Base-by-base conservation (phyloP, 768 basidiomycete genomes). In the Hemileccinum impolitum region DNA sequence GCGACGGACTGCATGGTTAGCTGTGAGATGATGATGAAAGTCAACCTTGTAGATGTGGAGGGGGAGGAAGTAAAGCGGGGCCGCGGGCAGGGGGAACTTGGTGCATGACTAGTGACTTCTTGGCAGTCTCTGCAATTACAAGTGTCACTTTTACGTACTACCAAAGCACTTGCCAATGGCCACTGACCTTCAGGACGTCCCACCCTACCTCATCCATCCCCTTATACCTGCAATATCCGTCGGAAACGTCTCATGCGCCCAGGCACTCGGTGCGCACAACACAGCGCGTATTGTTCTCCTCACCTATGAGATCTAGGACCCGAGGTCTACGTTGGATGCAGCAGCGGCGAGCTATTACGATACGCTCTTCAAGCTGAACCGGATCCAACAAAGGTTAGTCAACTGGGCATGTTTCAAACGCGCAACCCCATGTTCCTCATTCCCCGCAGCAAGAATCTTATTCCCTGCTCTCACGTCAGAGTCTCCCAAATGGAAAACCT, bases 271-370 rank as follows among this genome's bases (percentile, higher is more conserved):
- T 82, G 51, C 43, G 72, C 57, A 40, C 18, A 25, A 4, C 1
- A 23, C 26, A 28, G 2, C 31, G 5, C 14, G 1, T 25, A 4
- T 42, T 6, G 18, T 40, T 47, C 4, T 23, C 31, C 39, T 54
- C 5, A 53, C 50, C 48, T 47, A 44, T 43, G 17, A 17, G n/a
- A 19, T 34, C 15, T 45, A 90, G 90, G 85, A 28, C 83, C 84
- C 36, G 93, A 96, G 60, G 79, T 95, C 21, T 94, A 93, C 56
- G 78, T 91, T 12, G 94, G 92, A 12, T 87, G 87, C 52, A 81
- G 84, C 18, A 90, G 93, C 51, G 92, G 94, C 18, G 82, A 90
- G 55, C 75, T 96, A 8, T 70, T 93, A 31, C 84, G 92, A 37
- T 94, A 87, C 62, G 76, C 85, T 1, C 72, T 90, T 18, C 85